phyloP scores from a whole-genome alignment of 257 asterid species.

The Catharanthus roseus region DNA sequence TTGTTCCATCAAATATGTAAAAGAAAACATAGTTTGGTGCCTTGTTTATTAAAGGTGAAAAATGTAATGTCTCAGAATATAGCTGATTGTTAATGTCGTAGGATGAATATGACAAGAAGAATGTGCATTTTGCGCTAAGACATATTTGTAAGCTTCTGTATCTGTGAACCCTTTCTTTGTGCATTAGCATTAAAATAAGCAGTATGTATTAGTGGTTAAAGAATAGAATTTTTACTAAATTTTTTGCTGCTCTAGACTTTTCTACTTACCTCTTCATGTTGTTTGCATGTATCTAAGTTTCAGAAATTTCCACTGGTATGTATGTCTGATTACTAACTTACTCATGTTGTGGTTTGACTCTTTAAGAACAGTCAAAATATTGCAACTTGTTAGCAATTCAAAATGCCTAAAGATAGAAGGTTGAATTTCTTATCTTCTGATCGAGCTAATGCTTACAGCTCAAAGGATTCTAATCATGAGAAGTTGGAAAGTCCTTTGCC shows the following conservation, averaged over 20 bases:
- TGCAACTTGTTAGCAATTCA: neutral
- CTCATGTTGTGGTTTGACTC: constrained; percentile 3
- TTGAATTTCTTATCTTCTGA: constrained; percentile 42
- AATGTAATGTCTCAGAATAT: neutral
- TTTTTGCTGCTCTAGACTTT: neutral
- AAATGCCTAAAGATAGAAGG: constrained; percentile 75
- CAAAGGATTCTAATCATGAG: constrained; percentile 26
- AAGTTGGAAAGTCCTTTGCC: constrained; percentile 22
- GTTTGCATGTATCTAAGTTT: neutral
- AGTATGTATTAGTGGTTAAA: neutral
- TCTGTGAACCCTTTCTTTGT: too few relatives aligned
- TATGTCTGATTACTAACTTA: neutral
- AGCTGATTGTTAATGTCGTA: too few relatives aligned
- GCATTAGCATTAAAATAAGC: neutral
- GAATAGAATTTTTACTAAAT: neutral
- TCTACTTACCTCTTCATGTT: neutral
- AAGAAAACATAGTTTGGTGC: neutral
- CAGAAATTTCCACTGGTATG: neutral
- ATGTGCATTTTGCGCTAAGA: neutral
- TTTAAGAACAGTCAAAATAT: neutral
- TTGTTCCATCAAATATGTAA: neutral
- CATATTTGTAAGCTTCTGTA: neutral
- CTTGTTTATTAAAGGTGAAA: neutral
- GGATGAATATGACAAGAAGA: neutral
- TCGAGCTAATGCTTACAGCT: constrained; percentile 42